Evolutionary conservation across 1,139 yeast species (phyloP).

Genomic region (Yamadazyma blattariae): DNA sequence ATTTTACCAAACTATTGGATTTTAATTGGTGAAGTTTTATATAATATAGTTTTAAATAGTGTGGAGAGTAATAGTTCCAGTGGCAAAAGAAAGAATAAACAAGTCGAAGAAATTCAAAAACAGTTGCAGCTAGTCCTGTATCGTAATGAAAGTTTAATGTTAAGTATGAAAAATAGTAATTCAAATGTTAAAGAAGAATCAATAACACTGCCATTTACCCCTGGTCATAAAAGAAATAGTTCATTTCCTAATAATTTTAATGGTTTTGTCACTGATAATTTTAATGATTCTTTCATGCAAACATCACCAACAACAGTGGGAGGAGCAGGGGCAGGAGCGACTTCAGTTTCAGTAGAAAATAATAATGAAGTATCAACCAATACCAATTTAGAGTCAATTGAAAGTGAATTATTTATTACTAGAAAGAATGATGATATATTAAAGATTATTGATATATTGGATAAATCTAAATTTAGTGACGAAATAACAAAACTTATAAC

Average conservation of each 20-base stretch:
- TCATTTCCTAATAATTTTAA: slow-evolving; percentile 11
- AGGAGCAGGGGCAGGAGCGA: not conserved
- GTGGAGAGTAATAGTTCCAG: slow-evolving; percentile 5
- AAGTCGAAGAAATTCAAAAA: slow-evolving; percentile 33
- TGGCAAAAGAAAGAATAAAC: not conserved
- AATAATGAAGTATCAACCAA: not conserved
- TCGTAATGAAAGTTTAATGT: slow-evolving; percentile 69
- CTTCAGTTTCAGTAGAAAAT: not conserved
- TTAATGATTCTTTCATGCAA: not conserved
- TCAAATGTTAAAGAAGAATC: slow-evolving; percentile 28
- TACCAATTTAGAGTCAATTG: slow-evolving; percentile 13
- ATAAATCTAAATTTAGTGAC: slow-evolving; percentile 29
- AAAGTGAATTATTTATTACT: slow-evolving; percentile 19
- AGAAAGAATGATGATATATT: slow-evolving; percentile 34
- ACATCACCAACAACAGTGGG: not conserved
- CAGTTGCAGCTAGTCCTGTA: slow-evolving; percentile 62
- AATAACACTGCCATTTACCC: slow-evolving; percentile 65
- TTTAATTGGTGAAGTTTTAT: slow-evolving; percentile 44
- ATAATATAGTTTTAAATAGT: slow-evolving; percentile 32
- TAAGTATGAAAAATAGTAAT: slow-evolving; percentile 32
- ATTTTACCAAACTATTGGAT: slow-evolving; percentile 79
- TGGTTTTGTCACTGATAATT: slow-evolving; percentile 2
- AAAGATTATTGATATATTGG: slow-evolving; percentile 31
- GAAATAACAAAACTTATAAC: slow-evolving; percentile 27
- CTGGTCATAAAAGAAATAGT: slow-evolving; percentile 11